Evolutionary conservation across 129 eudicot species (phyloP).

Genomic region (Silybum marianum): DNA sequence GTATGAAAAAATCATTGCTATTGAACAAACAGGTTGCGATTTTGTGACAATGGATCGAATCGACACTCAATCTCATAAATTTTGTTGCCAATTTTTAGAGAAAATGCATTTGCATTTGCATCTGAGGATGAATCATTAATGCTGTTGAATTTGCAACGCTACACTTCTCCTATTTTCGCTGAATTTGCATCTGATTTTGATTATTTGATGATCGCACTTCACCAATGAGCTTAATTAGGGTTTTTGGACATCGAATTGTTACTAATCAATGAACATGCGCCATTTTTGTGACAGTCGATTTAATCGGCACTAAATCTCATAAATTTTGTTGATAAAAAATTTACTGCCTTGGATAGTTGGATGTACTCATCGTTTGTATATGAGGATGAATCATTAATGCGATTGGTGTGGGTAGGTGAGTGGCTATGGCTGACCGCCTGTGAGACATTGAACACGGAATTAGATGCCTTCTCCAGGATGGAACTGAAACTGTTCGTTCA

Average conservation of each 20-base stretch:
- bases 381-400: constrained; percentile 16
- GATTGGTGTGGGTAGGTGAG: constrained; percentile 22
- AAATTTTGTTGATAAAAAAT: neutral
- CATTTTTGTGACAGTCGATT: neutral
- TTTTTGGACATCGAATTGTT: neutral
- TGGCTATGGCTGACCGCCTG: constrained; percentile 6
- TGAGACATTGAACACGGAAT: constrained; percentile 1
- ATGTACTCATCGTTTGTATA: neutral
- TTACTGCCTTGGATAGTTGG: neutral
- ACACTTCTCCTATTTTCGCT: neutral
- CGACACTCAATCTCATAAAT: neutral
- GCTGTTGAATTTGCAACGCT: neutral
- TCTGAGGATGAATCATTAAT: neutral
- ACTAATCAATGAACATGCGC: neutral
- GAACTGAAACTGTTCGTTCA: constrained; percentile 26
- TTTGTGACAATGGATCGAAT: neutral
- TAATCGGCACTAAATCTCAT: neutral
- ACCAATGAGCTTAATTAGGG: neutral
- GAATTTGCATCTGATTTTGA: neutral
- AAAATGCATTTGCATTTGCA: neutral
- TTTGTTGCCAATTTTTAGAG: constrained; percentile 6
- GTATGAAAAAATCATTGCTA: neutral
- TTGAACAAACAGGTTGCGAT: neutral
- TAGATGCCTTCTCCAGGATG: constrained; percentile 10
- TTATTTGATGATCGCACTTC: neutral